Evolutionary conservation across 2,329 filamentous ascomycete genomes (phyloP), one percentile per base, ranked within the genome.

Genomic region (Knoxdaviesia capensis): DNA sequence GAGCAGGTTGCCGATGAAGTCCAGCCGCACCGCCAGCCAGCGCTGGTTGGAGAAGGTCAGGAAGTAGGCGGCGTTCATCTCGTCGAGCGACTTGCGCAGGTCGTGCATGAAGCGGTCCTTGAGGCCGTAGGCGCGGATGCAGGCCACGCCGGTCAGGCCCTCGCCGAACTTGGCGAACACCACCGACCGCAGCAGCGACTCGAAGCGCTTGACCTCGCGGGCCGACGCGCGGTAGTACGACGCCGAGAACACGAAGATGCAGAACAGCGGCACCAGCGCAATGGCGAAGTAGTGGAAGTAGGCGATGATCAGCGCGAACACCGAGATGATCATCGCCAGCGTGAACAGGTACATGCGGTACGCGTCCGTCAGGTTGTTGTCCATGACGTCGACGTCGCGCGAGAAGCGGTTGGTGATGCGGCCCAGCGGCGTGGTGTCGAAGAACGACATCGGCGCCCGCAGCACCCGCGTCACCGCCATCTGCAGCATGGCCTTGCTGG

Each of bases 331-430:
- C 70, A 80, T 84, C 35, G 74, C 78, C 50, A 93, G 61, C 1
- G 85, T 94, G 51, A 94, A 63, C 51, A 87, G 79, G 63, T 88
- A 94, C 77, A 94, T 93, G 48, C 88, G 76, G 60, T 94, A 84
- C 4, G 84, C 80, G 52, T 94, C 88, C 0, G 80, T 80, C 37
- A 94, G 62, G 44, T 77, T 84, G 57, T 94, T 94, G 61, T 96
- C 90, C 85, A 96, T 92, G 44, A 90, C 84, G 53, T 94, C 85
- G 36, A 96, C 82, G 53, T 98, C 90, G 50, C 88, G 80, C 32
- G 85, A 92, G 60, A 96, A 96, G 10, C 90, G 82, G 57, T 96
- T 96, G 28, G 86, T 94, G 56, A 96, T 94, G 34, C 88, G 80
- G 20, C 90, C 90, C 1, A 96, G 69, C 0, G 90, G 90, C 1